phyloP scores from a whole-genome alignment of 257 asterid genomes.

The Ocimum tenuiflorum region DNA sequence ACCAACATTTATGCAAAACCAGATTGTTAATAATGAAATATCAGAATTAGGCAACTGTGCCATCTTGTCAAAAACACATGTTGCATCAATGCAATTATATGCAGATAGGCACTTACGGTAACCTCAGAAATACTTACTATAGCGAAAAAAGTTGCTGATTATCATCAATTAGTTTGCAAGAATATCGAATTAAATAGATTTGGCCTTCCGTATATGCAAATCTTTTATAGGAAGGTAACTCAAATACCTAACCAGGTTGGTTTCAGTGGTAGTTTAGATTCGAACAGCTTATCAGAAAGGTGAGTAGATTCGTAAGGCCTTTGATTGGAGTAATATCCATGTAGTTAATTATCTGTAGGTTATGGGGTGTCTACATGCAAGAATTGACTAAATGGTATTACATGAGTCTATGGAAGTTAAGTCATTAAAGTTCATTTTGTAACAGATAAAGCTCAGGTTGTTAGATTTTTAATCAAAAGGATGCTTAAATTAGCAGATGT shows the following conservation, averaged over 20 bases:
- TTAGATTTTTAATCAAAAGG: background rate
- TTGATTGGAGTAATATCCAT: background rate
- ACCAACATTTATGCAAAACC: background rate
- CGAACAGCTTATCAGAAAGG: background rate
- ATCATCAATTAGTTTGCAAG: too few species aligned
- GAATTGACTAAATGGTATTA: background rate
- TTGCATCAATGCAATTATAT: too few species aligned
- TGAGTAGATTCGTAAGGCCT: background rate
- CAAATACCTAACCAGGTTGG: background rate
- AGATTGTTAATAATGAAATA: background rate
- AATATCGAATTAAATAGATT: too few species aligned
- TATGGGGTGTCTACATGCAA: slow-evolving; percentile 2
- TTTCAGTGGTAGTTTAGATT: background rate
- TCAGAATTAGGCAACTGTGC: background rate
- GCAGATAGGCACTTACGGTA: too few species aligned
- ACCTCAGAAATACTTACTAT: too few species aligned
- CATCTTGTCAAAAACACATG: background rate
- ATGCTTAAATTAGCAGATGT: slow-evolving; percentile 6
- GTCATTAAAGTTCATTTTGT: background rate
- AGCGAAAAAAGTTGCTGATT: too few species aligned
- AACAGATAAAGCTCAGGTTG: background rate
- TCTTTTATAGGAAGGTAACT: background rate
- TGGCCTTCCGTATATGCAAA: background rate
- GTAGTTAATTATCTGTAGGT: too few species aligned
- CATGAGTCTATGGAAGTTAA: background rate